Conservation (phyloP, 345 rosid genomes). For the Eucalyptus leucophloia region DNA sequence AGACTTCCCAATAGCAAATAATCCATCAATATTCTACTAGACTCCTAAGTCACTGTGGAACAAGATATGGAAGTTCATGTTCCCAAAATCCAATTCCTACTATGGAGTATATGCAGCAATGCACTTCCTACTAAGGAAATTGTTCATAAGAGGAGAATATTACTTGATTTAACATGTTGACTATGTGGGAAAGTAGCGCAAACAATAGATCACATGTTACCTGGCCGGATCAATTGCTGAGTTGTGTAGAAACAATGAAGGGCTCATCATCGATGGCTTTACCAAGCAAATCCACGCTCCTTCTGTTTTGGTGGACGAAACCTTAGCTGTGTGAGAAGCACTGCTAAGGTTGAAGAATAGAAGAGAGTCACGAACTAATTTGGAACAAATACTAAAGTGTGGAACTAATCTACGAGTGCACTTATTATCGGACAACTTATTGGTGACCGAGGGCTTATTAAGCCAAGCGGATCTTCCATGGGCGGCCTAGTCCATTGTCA, state of each 20-base stretch:
- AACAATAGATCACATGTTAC: too few relatives aligned
- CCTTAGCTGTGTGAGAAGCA: background rate
- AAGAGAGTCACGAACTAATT: too few relatives aligned
- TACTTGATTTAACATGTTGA: too few relatives aligned
- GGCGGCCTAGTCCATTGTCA: background rate
- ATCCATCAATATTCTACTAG: too few relatives aligned
- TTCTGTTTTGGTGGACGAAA: too few relatives aligned
- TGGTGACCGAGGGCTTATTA: background rate
- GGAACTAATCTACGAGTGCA: background rate
- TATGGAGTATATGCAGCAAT: background rate
- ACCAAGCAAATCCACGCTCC: background rate
- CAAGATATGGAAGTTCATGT: background rate
- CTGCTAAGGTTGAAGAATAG: background rate
- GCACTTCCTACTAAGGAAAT: background rate
- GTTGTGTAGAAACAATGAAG: background rate
- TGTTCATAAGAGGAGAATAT: background rate
- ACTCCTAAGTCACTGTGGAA: background rate
- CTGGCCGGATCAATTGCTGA: accelerated
- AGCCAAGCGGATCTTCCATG: background rate
- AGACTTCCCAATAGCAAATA: background rate
- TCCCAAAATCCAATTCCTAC: too few relatives aligned
- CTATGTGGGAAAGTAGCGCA: background rate
- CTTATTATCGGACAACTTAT: background rate
- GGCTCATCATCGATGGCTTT: background rate
- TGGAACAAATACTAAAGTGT: too few relatives aligned